Conservation (phyloP, 2,329 filamentous ascomycete genomes). For the Fusarium denticulatum region DNA sequence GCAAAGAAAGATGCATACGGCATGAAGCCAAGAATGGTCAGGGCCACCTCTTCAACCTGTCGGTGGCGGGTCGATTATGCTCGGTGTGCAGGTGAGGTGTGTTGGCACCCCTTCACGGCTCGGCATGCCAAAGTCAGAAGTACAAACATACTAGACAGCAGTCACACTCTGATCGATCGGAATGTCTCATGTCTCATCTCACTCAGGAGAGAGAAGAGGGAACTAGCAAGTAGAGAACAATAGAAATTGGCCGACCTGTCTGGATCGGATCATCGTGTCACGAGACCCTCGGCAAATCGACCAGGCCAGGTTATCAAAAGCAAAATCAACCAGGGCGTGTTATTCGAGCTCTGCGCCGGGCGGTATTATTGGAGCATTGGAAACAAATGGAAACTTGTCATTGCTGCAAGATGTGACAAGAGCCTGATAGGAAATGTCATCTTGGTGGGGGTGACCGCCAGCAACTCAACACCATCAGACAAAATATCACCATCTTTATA, state of each 20-base stretch:
- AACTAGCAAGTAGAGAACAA: background rate
- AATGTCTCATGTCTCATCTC: background rate
- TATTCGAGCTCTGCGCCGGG: background rate
- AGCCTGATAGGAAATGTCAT: background rate
- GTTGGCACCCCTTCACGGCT: slow-evolving; percentile 6
- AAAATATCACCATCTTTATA: slow-evolving; percentile 9
- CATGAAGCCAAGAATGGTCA: background rate
- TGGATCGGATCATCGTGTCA: slow-evolving; percentile 18
- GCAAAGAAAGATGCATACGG: slow-evolving; percentile 1
- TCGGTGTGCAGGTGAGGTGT: slow-evolving; percentile 20
- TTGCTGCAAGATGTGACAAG: background rate
- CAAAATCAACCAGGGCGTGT: background rate
- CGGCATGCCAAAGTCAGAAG: slow-evolving; percentile 1
- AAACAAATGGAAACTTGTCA: slow-evolving; percentile 10
- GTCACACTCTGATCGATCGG: background rate
- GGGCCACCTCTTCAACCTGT: slow-evolving; percentile 1
- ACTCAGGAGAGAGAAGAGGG: slow-evolving; percentile 14
- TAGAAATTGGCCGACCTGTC: slow-evolving; percentile 5
- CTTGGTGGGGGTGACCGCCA: background rate
- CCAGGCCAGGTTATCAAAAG: slow-evolving; percentile 4
- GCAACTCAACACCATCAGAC: slow-evolving; percentile 11
- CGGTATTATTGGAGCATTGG: background rate
- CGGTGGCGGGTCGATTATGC: slow-evolving; percentile 16
- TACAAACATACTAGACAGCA: background rate
- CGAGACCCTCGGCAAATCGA: slow-evolving; percentile 3